phyloP scores from a whole-genome alignment of 441 rosid species.

The Populus hybrid region DNA sequence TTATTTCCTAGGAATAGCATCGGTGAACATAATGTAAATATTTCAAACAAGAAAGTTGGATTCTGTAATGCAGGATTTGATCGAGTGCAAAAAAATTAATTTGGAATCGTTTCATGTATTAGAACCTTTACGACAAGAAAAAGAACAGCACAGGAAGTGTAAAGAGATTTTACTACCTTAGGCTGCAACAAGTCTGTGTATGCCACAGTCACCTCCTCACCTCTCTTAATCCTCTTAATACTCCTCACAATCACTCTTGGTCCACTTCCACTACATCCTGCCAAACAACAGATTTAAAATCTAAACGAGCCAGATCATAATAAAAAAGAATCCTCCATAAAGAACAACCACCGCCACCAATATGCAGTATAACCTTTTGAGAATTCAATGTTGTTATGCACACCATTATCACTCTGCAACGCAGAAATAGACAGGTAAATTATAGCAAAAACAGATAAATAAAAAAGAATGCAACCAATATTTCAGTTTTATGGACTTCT shows the following conservation, averaged over 20 bases:
- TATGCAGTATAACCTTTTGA: constrained; percentile 30
- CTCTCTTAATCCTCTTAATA: constrained; percentile 52
- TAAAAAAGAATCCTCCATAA: neutral
- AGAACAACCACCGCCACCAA: neutral
- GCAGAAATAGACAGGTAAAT: neutral
- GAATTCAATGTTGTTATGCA: constrained; percentile 15
- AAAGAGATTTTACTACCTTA: constrained; percentile 36
- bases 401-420: constrained; percentile 36
- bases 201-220: constrained; percentile 64
- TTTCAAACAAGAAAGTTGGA: neutral
- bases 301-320: neutral
- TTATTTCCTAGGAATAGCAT: constrained; percentile 39
- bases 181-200: constrained; percentile 79
- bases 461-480: neutral
- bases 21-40: neutral
- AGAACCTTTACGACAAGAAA: neutral
- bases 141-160: neutral
- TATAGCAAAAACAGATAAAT: neutral
- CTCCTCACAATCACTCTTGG: constrained; percentile 66
- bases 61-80: neutral
- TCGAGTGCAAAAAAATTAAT: neutral
- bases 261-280: constrained; percentile 31
- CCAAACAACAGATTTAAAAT: constrained; percentile 10
- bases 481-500: neutral
- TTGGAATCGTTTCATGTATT: neutral